phyloP scores from a whole-genome alignment of 768 basidiomycete genomes.

The Lactarius psammicola region DNA sequence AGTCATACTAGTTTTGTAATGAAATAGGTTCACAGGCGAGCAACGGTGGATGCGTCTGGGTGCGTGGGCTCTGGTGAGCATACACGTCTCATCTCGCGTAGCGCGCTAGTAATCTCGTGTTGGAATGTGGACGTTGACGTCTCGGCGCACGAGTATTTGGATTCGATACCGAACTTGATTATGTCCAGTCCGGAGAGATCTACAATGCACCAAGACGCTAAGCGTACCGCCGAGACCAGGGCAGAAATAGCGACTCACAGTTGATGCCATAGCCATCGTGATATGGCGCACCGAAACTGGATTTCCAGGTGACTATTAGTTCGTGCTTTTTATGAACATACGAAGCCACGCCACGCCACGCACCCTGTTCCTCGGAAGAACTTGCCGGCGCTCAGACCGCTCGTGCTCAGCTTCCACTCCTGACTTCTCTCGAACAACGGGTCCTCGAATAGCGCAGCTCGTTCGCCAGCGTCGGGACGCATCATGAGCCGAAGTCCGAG shows the following conservation, averaged over 20 bases:
- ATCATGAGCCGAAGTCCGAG: slow-evolving; percentile 76
- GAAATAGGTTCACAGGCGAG: slow-evolving; percentile 21
- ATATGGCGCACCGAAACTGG: slow-evolving; percentile 77
- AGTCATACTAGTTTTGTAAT: slow-evolving; percentile 1
- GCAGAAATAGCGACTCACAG: slow-evolving; percentile 51
- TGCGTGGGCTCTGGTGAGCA: slow-evolving; percentile 23
- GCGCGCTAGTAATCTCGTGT: slow-evolving; percentile 53
- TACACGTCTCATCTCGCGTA: slow-evolving; percentile 62
- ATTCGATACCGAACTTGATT: slow-evolving; percentile 93
- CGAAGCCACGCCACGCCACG: slow-evolving; percentile 27
- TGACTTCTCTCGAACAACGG: slow-evolving; percentile 68
- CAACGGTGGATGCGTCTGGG: slow-evolving; percentile 11
- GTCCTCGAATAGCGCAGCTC: slow-evolving; percentile 70
- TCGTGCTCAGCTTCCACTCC: slow-evolving; percentile 87
- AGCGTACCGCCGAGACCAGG: background rate
- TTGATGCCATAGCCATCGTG: slow-evolving; percentile 92
- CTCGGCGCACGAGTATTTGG: slow-evolving; percentile 63
- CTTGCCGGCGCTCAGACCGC: slow-evolving; percentile 81
- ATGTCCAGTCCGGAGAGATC: slow-evolving; percentile 77
- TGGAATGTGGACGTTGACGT: slow-evolving; percentile 77
- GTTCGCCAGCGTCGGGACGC: slow-evolving; percentile 51
- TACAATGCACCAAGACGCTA: slow-evolving; percentile 37
- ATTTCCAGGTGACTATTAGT: background rate
- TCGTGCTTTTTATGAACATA: background rate
- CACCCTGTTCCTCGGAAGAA: slow-evolving; percentile 87